These are phyloP conservation scores for Suhomyces terraborum DNA, from an alignment of 1,139 yeast species.

Conservation along the genomic window DNA sequence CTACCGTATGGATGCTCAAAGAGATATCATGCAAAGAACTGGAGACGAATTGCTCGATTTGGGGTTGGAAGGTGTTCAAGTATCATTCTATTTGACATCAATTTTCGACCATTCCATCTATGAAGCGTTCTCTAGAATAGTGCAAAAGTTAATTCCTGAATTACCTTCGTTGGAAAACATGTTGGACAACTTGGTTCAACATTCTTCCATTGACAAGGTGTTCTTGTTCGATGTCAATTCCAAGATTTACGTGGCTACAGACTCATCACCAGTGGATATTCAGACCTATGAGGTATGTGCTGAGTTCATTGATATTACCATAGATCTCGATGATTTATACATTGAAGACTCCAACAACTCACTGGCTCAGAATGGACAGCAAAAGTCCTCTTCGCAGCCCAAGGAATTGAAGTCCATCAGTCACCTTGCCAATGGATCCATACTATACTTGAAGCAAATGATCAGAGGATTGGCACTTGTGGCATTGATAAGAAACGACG, in stretches of 20 bases:
- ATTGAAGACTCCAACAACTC: conserved; percentile 32
- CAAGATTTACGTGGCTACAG: conserved; percentile 95
- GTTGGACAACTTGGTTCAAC: conserved; percentile 85
- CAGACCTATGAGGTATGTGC: conserved; percentile 97
- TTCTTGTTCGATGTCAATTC: conserved; percentile 89
- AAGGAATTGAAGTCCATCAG: conserved; percentile 66
- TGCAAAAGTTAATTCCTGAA: conserved; percentile 87
- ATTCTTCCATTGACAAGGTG: conserved; percentile 88
- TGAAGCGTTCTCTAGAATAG: conserved; percentile 92
- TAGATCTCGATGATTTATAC: conserved; percentile 78
- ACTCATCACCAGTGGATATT: conserved; percentile 91
- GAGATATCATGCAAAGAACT: conserved; percentile 94
- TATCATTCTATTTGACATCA: conserved; percentile 86
- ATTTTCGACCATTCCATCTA: conserved; percentile 95
- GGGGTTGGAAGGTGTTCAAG: conserved; percentile 89
- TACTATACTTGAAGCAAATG: conserved; percentile 85
- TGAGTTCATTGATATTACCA: conserved; percentile 92
- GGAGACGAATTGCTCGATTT: conserved; percentile 90
- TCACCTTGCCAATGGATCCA: conserved; percentile 76
- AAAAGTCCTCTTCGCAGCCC: conserved; percentile 11
- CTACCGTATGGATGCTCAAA: conserved; percentile 88
- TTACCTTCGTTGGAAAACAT: conserved; percentile 85
- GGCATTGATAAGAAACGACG: conserved; percentile 75
- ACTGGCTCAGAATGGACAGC: conserved; percentile 12
- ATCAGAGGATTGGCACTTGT: conserved; percentile 90